Base-by-base conservation (phyloP, 345 rosid species). In the Odontarrhena argentea region DNA sequence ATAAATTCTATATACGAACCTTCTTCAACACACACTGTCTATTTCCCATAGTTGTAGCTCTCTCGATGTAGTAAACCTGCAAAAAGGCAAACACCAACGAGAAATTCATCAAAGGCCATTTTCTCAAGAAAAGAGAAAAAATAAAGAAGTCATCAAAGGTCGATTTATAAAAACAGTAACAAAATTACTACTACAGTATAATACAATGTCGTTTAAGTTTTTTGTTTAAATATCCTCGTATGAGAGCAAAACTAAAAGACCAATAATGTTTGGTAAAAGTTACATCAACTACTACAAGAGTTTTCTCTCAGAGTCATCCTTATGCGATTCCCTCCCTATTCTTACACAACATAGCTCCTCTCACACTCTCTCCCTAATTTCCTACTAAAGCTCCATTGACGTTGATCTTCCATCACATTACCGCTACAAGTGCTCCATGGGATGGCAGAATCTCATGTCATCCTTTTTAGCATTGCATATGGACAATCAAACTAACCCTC, bases 201-300 rank as follows among this genome's bases (percentile, higher is more conserved):
- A 49, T 14, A 72, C 61, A 58, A 4, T 42, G 47, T 48, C 66
- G 40, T 49, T 49, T 24, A 40, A 40, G 66, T 50, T 36, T 35
- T 50, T 65, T 18, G 22, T 42, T 8, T 11, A 50, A 26, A 66
- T 51, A 65, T 58, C 7, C 34, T 48, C 64, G 59, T 65, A 40
- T 63, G n/a, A 48, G 45, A 66, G 18, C 43, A 74, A 60, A 67
- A 60, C 72, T 60, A 59, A 59, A 59, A 46, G 67, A 66, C 62
- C 58, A 36, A 74, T 60, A 8, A 60, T 74, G 68, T 74, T 52
- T 59, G 73, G 61, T 52, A 67, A 67, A 67, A 54, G 73, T 54
- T 67, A 53, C 68, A 73, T 53, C 43, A 60, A 59, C 46, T 52
- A 67, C 73, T 60, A 74, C 59, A 53, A 61, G 8, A 74, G 59